phyloP scores from a whole-genome alignment of 495 filamentous ascomycete species.

The Tirmania nivea region DNA sequence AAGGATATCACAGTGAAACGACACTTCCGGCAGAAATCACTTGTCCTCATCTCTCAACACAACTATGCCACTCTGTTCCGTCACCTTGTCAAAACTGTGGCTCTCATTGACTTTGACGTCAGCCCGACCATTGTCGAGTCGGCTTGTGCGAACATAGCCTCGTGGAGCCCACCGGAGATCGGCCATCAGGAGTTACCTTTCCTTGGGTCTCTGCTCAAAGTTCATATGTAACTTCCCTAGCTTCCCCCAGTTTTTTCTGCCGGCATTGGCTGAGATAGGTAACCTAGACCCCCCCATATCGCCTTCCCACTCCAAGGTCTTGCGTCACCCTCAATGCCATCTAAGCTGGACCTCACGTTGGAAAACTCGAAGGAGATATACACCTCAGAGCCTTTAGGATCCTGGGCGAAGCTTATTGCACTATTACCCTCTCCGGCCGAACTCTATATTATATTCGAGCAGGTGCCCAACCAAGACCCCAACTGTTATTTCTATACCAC shows the following conservation, averaged over 20 bases:
- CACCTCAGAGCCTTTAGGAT: constrained; percentile 16
- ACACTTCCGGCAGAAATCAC: constrained; percentile 18
- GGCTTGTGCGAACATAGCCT: constrained; percentile 19
- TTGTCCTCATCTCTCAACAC: constrained; percentile 19
- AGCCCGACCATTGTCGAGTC: constrained; percentile 18
- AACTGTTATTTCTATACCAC: no score
- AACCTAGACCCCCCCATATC: constrained; percentile 14
- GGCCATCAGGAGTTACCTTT: constrained; percentile 19
- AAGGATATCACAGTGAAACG: constrained; percentile 14
- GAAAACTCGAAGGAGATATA: constrained; percentile 16
- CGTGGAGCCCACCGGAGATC: constrained; percentile 13
- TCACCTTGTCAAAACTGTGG: constrained; percentile 16
- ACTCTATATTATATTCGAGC: constrained; percentile 19
- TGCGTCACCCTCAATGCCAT: constrained; percentile 10
- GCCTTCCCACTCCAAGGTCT: constrained; percentile 18
- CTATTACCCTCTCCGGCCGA: constrained; percentile 16
- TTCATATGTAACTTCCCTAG: constrained; percentile 15
- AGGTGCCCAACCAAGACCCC: constrained; percentile 5
- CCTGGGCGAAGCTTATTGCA: constrained; percentile 16
- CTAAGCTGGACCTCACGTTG: constrained; percentile 12
- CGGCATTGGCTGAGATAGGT: not conserved
- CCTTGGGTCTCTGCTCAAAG: constrained; percentile 17
- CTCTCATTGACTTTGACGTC: constrained; percentile 16
- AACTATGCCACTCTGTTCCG: constrained; percentile 16
- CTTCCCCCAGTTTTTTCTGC: not conserved